Percentiles rank a stretch among this genome's conserved stretches.
phyloP scores from a whole-genome alignment of 768 basidiomycete species.

The Pisolithus marmoratus region DNA sequence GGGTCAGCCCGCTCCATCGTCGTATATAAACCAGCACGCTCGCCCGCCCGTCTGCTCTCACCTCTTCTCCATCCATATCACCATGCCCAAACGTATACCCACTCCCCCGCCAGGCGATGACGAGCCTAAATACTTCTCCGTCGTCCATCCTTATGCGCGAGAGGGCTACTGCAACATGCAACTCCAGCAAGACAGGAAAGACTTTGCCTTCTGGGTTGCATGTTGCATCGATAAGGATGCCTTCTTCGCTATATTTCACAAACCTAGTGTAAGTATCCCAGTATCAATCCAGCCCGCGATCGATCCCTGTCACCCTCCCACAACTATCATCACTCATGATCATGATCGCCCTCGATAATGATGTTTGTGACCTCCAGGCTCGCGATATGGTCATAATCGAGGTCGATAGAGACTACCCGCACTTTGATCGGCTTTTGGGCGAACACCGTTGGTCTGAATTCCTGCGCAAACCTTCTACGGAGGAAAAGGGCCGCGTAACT shows the following conservation, averaged over 20 bases:
- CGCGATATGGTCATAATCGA: conserved; percentile 43
- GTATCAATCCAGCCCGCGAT: neutral
- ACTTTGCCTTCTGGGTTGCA: conserved; percentile 40
- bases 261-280: conserved; percentile 35
- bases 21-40: neutral
- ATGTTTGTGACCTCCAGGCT: conserved; percentile 21
- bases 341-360: conserved; percentile 2
- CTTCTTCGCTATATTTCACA: conserved; percentile 38
- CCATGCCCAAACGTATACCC: conserved; percentile 37
- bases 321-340: no score
- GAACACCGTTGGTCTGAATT: conserved; percentile 39
- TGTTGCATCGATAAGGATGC: conserved; percentile 31
- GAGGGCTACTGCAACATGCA: conserved; percentile 36
- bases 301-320: neutral
- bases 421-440: conserved; percentile 35
- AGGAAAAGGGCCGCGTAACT: conserved; percentile 22
- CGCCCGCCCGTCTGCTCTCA: neutral
- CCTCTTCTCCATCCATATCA: conserved; percentile 5
- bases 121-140: conserved; percentile 40
- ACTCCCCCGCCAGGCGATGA: conserved; percentile 41
- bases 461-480: conserved; percentile 25
- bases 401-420: conserved; percentile 25
- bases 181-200: conserved; percentile 29
- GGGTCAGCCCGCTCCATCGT: no score
- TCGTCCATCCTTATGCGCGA: conserved; percentile 39